Conservation (phyloP, 768 basidiomycete genomes). For the Mycena pura region DNA sequence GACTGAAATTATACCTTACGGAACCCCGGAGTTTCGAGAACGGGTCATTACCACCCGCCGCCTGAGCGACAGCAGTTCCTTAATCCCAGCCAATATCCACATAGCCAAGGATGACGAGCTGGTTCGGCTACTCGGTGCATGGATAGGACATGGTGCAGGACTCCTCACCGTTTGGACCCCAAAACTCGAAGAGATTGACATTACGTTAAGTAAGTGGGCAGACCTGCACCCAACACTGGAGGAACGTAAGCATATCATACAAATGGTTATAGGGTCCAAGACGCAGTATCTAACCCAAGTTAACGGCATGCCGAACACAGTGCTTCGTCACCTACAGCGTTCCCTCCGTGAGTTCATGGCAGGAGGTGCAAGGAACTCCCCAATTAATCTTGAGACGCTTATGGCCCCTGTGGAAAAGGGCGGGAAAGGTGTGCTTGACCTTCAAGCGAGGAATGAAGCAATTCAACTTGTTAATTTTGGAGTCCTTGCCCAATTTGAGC, state of each 20-base stretch:
- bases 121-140: conserved; percentile 39
- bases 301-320: conserved; percentile 46
- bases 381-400: too few relatives aligned
- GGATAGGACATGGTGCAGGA: conserved; percentile 36
- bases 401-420: too few relatives aligned
- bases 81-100: conserved; percentile 28
- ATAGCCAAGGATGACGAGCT: conserved; percentile 37
- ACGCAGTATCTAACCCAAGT: conserved; percentile 44
- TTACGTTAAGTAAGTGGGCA: conserved; percentile 30
- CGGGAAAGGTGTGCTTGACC: too few relatives aligned
- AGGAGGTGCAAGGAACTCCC: too few relatives aligned
- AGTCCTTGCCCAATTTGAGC: too few relatives aligned
- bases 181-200: conserved; percentile 33
- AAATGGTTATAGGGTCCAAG: conserved; percentile 36
- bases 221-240: conserved; percentile 36
- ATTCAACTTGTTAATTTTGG: too few relatives aligned
- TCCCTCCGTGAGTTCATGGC: too few relatives aligned
- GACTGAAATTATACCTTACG: conserved; percentile 46
- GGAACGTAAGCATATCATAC: conserved; percentile 30
- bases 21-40: conserved; percentile 27
- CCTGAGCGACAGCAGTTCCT: neutral
- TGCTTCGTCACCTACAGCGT: too few relatives aligned
- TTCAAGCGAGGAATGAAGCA: too few relatives aligned
- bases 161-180: conserved; percentile 31
- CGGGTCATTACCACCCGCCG: neutral